phyloP scores from a whole-genome alignment of 129 eudicot species.

The Helianthus tuberosus region DNA sequence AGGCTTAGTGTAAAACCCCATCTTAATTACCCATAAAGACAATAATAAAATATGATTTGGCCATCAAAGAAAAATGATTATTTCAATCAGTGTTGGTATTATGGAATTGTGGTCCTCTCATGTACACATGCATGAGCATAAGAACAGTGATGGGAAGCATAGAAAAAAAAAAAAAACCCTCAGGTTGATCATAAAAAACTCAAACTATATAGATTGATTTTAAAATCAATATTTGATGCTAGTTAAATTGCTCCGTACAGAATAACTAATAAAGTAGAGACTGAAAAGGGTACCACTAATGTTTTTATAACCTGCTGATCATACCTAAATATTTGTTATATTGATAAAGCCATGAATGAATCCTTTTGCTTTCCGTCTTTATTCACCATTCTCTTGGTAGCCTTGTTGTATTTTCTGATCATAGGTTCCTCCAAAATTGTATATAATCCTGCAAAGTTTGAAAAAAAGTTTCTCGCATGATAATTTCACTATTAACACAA shows the following conservation, averaged over 20 bases:
- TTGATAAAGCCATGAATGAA: conserved; percentile 26
- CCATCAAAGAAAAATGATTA: conserved; percentile 26
- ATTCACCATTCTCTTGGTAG: conserved; percentile 39
- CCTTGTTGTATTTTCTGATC: conserved; percentile 31
- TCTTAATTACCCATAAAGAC: background rate
- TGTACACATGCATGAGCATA: conserved; percentile 36
- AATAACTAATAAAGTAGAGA: conserved; percentile 24
- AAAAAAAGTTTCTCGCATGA: conserved; percentile 7
- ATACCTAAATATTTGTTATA: conserved; percentile 29
- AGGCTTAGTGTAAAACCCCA: conserved; percentile 2
- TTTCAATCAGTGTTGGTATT: conserved; percentile 27
- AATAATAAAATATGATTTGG: conserved; percentile 7
- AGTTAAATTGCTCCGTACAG: conserved; percentile 22
- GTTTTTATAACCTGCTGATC: conserved; percentile 27
- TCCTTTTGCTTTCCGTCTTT: conserved; percentile 41
- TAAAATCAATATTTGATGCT: conserved; percentile 28
- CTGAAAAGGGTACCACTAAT: conserved; percentile 12
- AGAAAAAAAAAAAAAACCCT: conserved; percentile 3
- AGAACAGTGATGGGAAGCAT: conserved; percentile 30
- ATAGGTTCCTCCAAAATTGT: conserved; percentile 66
- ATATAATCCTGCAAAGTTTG: conserved; percentile 49
- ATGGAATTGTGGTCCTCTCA: conserved; percentile 63
- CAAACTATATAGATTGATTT: conserved; percentile 18
- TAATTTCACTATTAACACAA: conserved; percentile 10
- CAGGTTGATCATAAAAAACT: conserved; percentile 29